A percentile compares a stretch with the other conserved stretches of the same genome.
Conservation (phyloP, 805 yeast species). For the Candida maris region DNA sequence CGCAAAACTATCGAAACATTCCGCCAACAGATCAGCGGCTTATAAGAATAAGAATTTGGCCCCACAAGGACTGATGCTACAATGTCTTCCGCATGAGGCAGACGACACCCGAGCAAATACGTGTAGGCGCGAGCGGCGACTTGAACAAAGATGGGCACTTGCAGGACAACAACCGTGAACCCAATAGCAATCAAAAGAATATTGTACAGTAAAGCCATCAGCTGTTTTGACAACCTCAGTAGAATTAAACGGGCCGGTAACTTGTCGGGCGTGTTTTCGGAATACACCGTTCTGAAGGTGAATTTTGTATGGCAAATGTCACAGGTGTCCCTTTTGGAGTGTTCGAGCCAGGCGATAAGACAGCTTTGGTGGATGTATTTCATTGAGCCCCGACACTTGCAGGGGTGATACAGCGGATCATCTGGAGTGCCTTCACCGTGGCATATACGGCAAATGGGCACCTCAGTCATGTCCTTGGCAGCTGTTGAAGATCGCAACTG, state of each 20-base stretch:
- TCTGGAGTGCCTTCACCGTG: slow-evolving; percentile 80
- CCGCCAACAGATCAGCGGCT: slow-evolving; percentile 3
- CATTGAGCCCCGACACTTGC: slow-evolving; percentile 91
- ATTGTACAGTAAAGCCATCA: slow-evolving; percentile 7
- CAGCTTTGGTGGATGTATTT: slow-evolving; percentile 93
- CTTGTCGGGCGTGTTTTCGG: slow-evolving; percentile 42
- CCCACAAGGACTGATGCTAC: slow-evolving; percentile 40
- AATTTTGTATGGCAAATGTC: slow-evolving; percentile 84
- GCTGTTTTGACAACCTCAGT: slow-evolving; percentile 30
- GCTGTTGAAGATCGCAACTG: too few species aligned
- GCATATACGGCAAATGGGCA: slow-evolving; percentile 82
- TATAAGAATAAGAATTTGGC: slow-evolving; percentile 14
- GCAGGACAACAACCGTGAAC: slow-evolving; percentile 41
- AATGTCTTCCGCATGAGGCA: slow-evolving; percentile 37
- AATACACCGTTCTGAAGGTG: slow-evolving; percentile 42
- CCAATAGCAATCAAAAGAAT: slow-evolving; percentile 32
- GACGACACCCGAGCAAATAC: slow-evolving; percentile 51
- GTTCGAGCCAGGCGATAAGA: slow-evolving; percentile 80
- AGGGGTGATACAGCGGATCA: slow-evolving; percentile 86
- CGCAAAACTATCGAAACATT: slow-evolving; percentile 5
- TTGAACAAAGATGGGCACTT: slow-evolving; percentile 59
- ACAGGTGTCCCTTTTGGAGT: slow-evolving; percentile 63
- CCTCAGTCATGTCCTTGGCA: slow-evolving; percentile 29
- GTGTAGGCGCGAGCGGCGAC: slow-evolving; percentile 51
- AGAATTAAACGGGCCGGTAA: slow-evolving; percentile 55